Evolutionary conservation across 371 early-diverging fungal genomes (phyloP).

Genomic region (Rhizopus stolonifer): DNA sequence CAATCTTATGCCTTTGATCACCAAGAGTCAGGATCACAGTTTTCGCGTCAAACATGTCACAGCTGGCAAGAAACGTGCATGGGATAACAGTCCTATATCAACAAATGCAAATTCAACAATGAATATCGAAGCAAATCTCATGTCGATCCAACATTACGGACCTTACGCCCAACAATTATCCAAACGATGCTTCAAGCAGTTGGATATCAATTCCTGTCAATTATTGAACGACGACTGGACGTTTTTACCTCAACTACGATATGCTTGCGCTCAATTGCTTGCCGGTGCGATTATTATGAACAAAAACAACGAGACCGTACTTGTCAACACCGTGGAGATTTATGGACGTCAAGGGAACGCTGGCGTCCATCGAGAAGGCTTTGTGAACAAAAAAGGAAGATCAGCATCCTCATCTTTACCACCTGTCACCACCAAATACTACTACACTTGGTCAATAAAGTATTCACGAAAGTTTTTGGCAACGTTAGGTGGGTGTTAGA

Average conservation of each 20-base stretch:
- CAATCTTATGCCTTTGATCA: too few relatives aligned
- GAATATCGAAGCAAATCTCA: conserved; percentile 17
- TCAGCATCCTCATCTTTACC: conserved; percentile 17
- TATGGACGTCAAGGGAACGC: conserved; percentile 7
- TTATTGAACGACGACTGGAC: conserved; percentile 25
- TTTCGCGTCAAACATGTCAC: conserved; percentile 17
- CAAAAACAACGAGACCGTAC: conserved; percentile 12
- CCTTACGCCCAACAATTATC: conserved; percentile 15
- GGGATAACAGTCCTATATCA: conserved; percentile 13
- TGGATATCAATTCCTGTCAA: conserved; percentile 5
- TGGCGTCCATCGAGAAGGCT: conserved; percentile 8
- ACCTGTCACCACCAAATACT: conserved; percentile 11
- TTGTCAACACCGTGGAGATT: conserved; percentile 1
- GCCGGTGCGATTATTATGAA: conserved; percentile 23
- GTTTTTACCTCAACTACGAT: conserved; percentile 23
- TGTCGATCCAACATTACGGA: conserved; percentile 18
- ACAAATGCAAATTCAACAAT: conserved; percentile 1
- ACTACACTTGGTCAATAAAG: conserved; percentile 10
- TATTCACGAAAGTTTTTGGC: conserved; percentile 11
- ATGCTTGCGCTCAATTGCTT: conserved; percentile 21
- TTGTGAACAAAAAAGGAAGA: conserved; percentile 11
- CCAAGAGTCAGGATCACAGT: conserved; percentile 15
- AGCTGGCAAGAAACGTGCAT: conserved; percentile 7
- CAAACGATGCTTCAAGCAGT: conserved; percentile 17
- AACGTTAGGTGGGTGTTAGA: conserved; percentile 13